Conservation (phyloP, 441 rosid species). For the Populus hybrid region DNA sequence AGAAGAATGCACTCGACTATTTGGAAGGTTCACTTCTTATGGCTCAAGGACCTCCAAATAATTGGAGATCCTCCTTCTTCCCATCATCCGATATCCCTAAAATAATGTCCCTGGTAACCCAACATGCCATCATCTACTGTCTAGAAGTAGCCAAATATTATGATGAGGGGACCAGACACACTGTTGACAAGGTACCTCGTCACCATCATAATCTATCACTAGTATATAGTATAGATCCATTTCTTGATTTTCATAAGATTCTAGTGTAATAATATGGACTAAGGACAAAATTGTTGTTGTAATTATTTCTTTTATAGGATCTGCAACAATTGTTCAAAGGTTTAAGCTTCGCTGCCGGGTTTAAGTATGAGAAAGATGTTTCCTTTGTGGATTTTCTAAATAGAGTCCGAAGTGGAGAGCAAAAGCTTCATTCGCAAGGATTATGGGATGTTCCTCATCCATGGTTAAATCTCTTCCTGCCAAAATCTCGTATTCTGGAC, state of each 20-base stretch:
- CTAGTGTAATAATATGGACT: neutral
- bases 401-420: slow-evolving; percentile 72
- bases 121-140: slow-evolving; percentile 64
- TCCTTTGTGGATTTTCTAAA: slow-evolving; percentile 62
- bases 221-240: too few relatives aligned
- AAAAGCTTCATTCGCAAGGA: slow-evolving; percentile 54
- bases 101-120: slow-evolving; percentile 49
- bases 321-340: slow-evolving; percentile 37
- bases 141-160: slow-evolving; percentile 80
- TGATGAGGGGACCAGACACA: slow-evolving; percentile 40
- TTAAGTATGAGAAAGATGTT: slow-evolving; percentile 54
- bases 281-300: neutral
- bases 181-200: slow-evolving; percentile 29
- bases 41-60: slow-evolving; percentile 56
- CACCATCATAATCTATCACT: neutral
- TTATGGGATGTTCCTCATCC: slow-evolving; percentile 99
- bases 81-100: slow-evolving; percentile 50
- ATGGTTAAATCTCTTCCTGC: slow-evolving; percentile 83
- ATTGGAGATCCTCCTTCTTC: slow-evolving; percentile 78
- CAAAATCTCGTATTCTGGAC: slow-evolving; percentile 55
- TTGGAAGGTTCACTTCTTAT: slow-evolving; percentile 77
- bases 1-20: slow-evolving; percentile 47
- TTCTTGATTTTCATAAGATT: neutral
- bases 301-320: slow-evolving; percentile 31
- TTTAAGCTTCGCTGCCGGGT: slow-evolving; percentile 40